Evolutionary conservation across 2,329 filamentous ascomycete species (phyloP).

Genomic region (Venturia pyrina): DNA sequence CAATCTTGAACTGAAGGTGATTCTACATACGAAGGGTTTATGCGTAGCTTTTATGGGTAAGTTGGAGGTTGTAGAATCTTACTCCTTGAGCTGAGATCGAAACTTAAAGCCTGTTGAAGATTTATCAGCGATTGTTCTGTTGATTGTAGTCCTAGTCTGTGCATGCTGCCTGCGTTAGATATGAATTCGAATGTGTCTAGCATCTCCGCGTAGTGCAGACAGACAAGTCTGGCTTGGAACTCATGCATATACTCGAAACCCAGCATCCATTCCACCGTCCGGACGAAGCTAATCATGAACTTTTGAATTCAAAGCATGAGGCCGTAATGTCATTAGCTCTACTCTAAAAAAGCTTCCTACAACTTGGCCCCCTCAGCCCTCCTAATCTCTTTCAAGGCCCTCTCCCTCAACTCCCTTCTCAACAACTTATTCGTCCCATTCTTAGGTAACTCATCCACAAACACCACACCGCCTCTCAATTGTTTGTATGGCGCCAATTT

Average conservation of each 20-base stretch:
- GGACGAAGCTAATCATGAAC: neutral
- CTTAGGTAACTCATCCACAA: slow-evolving; percentile 23
- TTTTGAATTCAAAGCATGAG: neutral
- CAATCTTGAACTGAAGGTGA: too few species aligned
- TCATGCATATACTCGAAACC: neutral
- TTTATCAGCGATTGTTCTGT: too few species aligned
- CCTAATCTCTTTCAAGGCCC: slow-evolving; percentile 17
- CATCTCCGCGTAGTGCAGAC: too few species aligned
- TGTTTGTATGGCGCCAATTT: slow-evolving; percentile 30
- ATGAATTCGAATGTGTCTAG: too few species aligned
- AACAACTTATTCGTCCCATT: slow-evolving; percentile 25
- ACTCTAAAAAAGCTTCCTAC: neutral
- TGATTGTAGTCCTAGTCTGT: too few species aligned
- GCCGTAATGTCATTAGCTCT: neutral
- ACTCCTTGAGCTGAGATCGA: too few species aligned
- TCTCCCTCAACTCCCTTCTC: slow-evolving; percentile 22
- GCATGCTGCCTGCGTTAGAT: too few species aligned
- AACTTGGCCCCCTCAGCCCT: slow-evolving; percentile 1
- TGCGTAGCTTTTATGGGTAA: too few species aligned
- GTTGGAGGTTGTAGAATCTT: too few species aligned
- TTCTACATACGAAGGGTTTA: too few species aligned
- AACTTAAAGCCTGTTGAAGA: too few species aligned
- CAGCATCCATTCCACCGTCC: neutral
- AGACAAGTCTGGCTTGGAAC: too few species aligned
- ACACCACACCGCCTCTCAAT: slow-evolving; percentile 22